Evolutionary conservation across 139 green algal species (phyloP), one percentile per base, ranked within the genome.

Genomic region (Chlorella sorokiniana): DNA sequence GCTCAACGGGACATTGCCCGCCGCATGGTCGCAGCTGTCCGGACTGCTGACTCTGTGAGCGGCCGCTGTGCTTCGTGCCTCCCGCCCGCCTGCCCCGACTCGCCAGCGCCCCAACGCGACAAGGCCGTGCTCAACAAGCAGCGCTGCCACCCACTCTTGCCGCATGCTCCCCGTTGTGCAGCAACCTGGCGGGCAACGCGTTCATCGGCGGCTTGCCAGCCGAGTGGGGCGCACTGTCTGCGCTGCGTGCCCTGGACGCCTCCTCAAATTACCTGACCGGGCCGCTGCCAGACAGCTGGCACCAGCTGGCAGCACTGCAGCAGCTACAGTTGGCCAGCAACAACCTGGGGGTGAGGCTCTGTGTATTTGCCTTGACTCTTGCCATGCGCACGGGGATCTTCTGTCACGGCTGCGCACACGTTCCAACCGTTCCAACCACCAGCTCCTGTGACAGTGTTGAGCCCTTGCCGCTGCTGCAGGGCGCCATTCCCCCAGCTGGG

Each of bases 121-220:
- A 22, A 14, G 3, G 10, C 10, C 52, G 3, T 4, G 29, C 6
- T 23, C 25, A 23, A 62, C 52, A 20, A 4, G 59, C 59, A 37
- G 52, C 35, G 63, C 29, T 42, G 70, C 45, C 68, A 9, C 14
- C 48, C 22, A 33, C 48, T 31, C 31, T 37, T n/a, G 3, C 29
- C 70, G 29, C 33, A 27, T 86, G 76, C 23, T 29, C 73, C 29
- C 65, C 88, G 79, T 74, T 81, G 38, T 75, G 38, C 40, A 85
- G 89, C 22, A 84, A 68, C 1, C n/a, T 92, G 42, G 74, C 86
- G 1, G 74, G 83, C 29, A 92, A 92, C 62, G 82, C 88, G 18
- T 51, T 89, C 25, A 81, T 70, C 0, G 70, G 64, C 44, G 76
- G 79, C 33, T 80, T 83, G 29, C 59, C 59, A 1, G 10, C 62